These are phyloP conservation scores for Symbiodinium natans DNA, from an alignment of 73 alveolate genomes.

Conservation along the genomic window DNA sequence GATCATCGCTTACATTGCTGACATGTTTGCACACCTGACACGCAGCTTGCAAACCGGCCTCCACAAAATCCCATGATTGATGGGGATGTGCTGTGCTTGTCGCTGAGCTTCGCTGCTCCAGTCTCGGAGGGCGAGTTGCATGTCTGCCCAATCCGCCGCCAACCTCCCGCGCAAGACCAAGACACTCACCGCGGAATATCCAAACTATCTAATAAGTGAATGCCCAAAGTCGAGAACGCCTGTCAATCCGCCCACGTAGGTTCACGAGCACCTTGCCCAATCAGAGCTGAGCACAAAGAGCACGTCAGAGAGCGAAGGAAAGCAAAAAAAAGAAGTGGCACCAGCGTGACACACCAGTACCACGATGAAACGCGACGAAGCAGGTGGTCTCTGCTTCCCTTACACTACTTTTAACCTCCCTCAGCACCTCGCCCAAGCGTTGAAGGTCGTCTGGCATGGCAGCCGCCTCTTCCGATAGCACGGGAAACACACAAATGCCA, in stretches of 20 bases:
- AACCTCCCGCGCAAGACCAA: no score
- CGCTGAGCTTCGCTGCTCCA: conserved; percentile 83
- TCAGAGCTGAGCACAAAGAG: neutral
- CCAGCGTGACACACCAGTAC: neutral
- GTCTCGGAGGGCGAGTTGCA: conserved; percentile 21
- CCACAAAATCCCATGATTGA: conserved; percentile 22
- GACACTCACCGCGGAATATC: no score
- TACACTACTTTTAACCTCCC: no score
- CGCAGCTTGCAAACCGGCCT: no score
- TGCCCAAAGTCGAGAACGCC: neutral
- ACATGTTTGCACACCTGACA: no score
- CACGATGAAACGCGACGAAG: neutral
- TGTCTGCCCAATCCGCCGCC: conserved; percentile 49
- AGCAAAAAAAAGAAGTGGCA: neutral
- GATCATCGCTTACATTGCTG: no score
- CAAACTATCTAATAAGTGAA: no score
- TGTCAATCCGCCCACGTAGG: neutral
- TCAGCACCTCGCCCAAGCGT: neutral
- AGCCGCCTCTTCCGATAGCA: neutral
- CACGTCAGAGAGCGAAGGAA: neutral
- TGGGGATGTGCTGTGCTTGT: conserved; percentile 24
- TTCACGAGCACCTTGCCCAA: neutral
- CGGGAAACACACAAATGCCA: no score
- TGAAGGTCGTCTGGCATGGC: neutral
- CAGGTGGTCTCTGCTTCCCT: no score